Base-by-base conservation (phyloP, 495 filamentous ascomycete genomes). In the Podospora anserina region DNA sequence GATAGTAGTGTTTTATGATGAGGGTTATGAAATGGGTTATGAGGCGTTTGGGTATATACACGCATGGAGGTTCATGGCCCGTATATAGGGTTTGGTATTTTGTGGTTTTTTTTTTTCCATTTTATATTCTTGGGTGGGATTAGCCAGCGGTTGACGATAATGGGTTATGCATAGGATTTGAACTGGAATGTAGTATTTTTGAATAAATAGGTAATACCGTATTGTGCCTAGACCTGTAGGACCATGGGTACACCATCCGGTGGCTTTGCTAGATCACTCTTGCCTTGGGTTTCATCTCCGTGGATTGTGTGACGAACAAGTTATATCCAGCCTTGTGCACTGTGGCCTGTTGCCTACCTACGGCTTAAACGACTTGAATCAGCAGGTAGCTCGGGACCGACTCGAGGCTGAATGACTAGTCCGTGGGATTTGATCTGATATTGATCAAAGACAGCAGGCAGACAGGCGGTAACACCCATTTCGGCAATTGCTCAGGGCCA, bases 1-100 rank as follows among this genome's bases (percentile, higher is more conserved):
- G 67, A 64, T 27, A 77, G 72, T 62, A 71, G 58, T 28, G 34
- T 69, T 64, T 71, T 67, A 68, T 76, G 65, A 74, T 19, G 34
- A 34, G 4, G 49, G 39, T 39, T 23, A 28, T 61, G 32, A 23
- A 16, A 49, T 49, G 39, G 39, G 39, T 13, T 49, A 49, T 49
- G 39, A 49, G 39, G 39, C 39, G 39, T 11, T 49, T 49, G 7
- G 39, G 2, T 49, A 49, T 49, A 18, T 49, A 49, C 9, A 49
- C 39, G 13, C 9, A 49, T 49, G 34, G 34, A 5, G 34, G 9
- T 49, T 6, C 9, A 49, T 49, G 15, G 39, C 1, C 15, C 13
- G 39, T 49, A 49, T 49, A 49, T 49, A 49, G 39, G 39, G 39
- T 18, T 49, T 49, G 39, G 13, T 49, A 13, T 16, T 49, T 49